Evolutionary conservation across 1,284 basidiomycete species (phyloP), one percentile per base, ranked within the genome.

Genomic region (Cutaneotrichosporon mucoides): DNA sequence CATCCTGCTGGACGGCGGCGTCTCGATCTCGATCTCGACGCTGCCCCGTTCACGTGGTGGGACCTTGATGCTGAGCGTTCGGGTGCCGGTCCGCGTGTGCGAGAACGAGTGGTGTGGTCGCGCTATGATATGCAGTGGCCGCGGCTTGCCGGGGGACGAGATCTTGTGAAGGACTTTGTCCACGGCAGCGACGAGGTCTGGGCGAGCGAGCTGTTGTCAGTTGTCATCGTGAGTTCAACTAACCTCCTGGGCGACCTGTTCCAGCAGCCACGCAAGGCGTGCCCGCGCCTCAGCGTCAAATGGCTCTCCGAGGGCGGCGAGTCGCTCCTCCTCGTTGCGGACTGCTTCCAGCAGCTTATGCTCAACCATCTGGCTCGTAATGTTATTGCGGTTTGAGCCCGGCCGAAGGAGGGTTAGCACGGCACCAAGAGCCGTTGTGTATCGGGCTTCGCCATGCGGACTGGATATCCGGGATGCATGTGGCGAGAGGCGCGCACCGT

Each of bases 241-340:
- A 24, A 59, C 61, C 52, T 64, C 62, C 3, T 24, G 24, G 5
- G 33, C 55, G 11, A 64, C 62, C n/a, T 64, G 57, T 40, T 59
- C 57, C 1, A 64, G 41, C 2, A 64, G 51, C 62, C 62, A 64
- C 2, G 55, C 49, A 4, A 64, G 35, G 6, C 57, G 62, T 10
- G 55, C 52, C 15, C 57, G 52, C 5, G 50, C 55, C 9, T 59
- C 57, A 9, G 55, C 51, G 33, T 59, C 59, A 15, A 59, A 59
- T 16, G 33, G 12, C 12, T 61, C 58, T 3, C 55, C 57, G 5
- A 44, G 7, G 3, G 45, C 51, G 4, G 13, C 37, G 8, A 48
- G 37, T 1, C 59, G 59, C 11, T 40, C 37, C 10, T 37, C 59
- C 50, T 64, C 62, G 16, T 35, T 43, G 16, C 56, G 42, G 24